Base-by-base conservation (phyloP, 768 basidiomycete species). In the Trametes cubensis region DNA sequence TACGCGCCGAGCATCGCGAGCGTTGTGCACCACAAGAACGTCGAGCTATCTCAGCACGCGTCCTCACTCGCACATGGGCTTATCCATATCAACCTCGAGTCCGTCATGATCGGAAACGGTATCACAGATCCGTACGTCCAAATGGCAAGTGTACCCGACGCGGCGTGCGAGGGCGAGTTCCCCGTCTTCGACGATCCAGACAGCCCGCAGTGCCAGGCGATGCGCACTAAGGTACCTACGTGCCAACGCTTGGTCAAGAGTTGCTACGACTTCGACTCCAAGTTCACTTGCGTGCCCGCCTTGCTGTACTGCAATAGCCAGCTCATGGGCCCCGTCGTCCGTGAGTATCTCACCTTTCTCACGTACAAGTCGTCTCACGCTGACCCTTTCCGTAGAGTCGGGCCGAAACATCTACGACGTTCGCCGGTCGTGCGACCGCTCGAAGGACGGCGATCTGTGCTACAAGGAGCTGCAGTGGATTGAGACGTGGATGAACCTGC, bases 1-100 rank as follows among this genome's bases (percentile, higher is more conserved):
- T 95, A 92, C 66, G 88, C 86, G 2, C 95, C 95, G 18, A 87
- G 94, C 74, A 90, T 96, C 63, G 95, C 91, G 21, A 88, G 79
- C 60, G 81, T 88, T 53, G 94, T 98, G 66, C 78, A 90, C 81
- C 81, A 87, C 65, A 82, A 87, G 75, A 96, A 95, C 75, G 81
- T 85, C 73, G 80, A 81, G 55, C 65, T 81, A 15, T 23, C 71
- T 73, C 6, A 50, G 21, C 42, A 50, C 14, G 28, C 57, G 17
- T 45, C 48, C 4, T n/a, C 28, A 23, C 76, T 81, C 47, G 73
- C 71, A 8, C 80, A 83, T 0, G 73, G 76, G n/a, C 73, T 93
- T 44, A 79, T 84, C 67, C 80, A 81, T 65, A 86, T 97, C 75
- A 94, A 95, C 76, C 82, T 96, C 34, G 85, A 83, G 30, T 93